Conservation (phyloP, 805 yeast species). For the Candida lessepsii region DNA sequence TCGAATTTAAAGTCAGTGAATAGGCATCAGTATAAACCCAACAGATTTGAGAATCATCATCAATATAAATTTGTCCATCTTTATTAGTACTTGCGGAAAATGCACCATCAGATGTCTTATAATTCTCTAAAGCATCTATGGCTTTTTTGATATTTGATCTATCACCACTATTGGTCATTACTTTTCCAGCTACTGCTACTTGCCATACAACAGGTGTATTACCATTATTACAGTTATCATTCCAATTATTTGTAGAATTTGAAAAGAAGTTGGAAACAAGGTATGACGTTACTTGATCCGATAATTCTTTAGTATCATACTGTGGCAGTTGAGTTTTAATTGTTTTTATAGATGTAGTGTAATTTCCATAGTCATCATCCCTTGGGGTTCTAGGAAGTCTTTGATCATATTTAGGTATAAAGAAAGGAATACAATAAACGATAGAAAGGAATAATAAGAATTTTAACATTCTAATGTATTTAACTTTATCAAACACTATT, state of each 20-base stretch:
- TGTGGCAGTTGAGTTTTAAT: conserved; percentile 17
- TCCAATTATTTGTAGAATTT: conserved; percentile 15
- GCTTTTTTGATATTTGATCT: conserved; percentile 9
- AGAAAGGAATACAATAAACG: background rate
- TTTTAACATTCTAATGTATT: too few species aligned
- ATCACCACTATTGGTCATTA: conserved; percentile 14
- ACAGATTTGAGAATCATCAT: conserved; percentile 26
- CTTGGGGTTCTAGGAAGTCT: too few species aligned
- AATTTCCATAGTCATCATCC: conserved; percentile 7
- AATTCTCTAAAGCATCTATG: conserved; percentile 14
- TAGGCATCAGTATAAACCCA: conserved; percentile 22
- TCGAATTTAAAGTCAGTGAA: conserved; percentile 1
- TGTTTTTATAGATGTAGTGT: conserved; percentile 12
- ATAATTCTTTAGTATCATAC: conserved; percentile 13
- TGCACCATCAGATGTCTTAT: conserved; percentile 17
- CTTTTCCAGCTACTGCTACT: conserved; percentile 25
- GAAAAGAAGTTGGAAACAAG: conserved; percentile 12
- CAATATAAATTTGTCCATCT: conserved; percentile 24
- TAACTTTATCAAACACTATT: too few species aligned
- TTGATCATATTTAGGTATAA: too few species aligned
- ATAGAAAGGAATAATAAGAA: background rate
- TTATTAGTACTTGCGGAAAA: conserved; percentile 24
- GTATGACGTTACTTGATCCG: conserved; percentile 5
- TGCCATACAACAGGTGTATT: conserved; percentile 22
- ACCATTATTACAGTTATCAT: conserved; percentile 15